Percentiles rank a stretch among this genome's conserved stretches.
Evolutionary conservation across 108 stramenopile species (phyloP).

Genomic region (Nitzschia putrida): DNA sequence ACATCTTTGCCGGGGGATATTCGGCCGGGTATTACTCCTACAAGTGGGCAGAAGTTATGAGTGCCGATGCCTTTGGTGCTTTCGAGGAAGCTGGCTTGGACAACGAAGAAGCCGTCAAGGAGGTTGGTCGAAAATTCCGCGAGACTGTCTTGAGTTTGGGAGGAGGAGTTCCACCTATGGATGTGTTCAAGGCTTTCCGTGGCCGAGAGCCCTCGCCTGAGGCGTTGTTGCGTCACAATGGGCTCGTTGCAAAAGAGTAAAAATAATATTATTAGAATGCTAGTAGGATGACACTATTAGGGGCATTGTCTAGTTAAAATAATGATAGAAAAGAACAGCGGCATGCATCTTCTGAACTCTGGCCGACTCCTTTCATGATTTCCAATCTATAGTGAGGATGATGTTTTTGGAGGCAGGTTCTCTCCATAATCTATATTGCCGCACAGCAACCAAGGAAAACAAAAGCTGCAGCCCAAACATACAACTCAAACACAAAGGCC

Average conservation of each 20-base stretch:
- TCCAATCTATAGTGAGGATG: too few relatives aligned
- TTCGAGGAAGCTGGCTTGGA: constrained; percentile 98
- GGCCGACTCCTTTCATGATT: too few relatives aligned
- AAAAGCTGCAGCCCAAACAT: constrained; percentile 59
- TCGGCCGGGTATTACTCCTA: constrained; percentile 95
- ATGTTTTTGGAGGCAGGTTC: too few relatives aligned
- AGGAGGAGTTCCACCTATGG: constrained; percentile 86
- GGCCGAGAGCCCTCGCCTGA: constrained; percentile 95
- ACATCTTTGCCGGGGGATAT: constrained; percentile 98
- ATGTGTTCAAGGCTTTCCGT: constrained; percentile 94
- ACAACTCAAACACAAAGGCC: constrained; percentile 56
- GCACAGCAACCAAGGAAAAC: constrained; percentile 54
- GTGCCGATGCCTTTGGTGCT: constrained; percentile 96
- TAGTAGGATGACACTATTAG: too few relatives aligned
- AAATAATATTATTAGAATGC: too few relatives aligned
- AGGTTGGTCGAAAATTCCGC: constrained; percentile 87
- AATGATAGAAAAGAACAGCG: too few relatives aligned
- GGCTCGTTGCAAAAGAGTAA: constrained; percentile 54
- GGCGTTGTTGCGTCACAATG: constrained; percentile 94
- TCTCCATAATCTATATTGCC: constrained; percentile 35
- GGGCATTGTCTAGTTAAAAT: too few relatives aligned
- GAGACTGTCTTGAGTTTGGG: constrained; percentile 92
- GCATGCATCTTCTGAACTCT: too few relatives aligned
- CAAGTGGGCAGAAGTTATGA: constrained; percentile 99
- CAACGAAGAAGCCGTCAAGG: constrained; percentile 87